Percentiles rank a stretch among this genome's conserved stretches.
These are phyloP conservation scores for Pythium rishiriense DNA, from an alignment of 352 stramenopile species.

Conservation along the genomic window DNA sequence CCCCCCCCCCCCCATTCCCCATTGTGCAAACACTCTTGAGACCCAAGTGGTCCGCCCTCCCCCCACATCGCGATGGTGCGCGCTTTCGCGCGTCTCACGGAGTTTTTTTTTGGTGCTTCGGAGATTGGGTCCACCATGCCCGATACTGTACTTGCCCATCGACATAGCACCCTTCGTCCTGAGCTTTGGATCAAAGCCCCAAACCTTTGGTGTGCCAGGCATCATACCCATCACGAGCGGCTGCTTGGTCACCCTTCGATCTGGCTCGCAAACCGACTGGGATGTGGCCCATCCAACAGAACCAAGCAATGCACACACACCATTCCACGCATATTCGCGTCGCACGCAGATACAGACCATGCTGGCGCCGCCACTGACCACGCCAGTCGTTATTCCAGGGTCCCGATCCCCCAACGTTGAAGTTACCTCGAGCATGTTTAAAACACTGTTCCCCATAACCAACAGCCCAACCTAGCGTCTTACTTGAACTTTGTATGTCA, in stretches of 20 bases:
- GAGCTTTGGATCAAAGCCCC: too few species aligned
- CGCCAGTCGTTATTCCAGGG: neutral
- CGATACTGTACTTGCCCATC: too few species aligned
- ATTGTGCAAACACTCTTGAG: conserved; percentile 8
- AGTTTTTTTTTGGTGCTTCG: neutral
- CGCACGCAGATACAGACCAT: too few species aligned
- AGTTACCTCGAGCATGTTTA: conserved; percentile 11
- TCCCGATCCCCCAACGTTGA: conserved; percentile 16
- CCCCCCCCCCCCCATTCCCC: neutral
- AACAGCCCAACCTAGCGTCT: neutral
- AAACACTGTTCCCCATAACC: conserved; percentile 3
- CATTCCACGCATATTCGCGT: neutral
- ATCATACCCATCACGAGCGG: too few species aligned
- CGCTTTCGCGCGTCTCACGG: too few species aligned
- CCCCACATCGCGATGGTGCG: neutral
- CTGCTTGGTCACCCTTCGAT: neutral
- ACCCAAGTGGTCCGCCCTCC: too few species aligned
- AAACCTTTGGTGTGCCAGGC: too few species aligned
- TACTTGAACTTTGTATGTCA: conserved; percentile 3
- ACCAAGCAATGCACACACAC: neutral
- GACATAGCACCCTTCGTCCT: too few species aligned
- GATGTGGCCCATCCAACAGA: neutral
- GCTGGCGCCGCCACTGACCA: too few species aligned
- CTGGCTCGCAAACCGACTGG: neutral
- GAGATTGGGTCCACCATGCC: neutral